phyloP scores from a whole-genome alignment of 202 grass and related monocot genomes.

The Setaria italica region DNA sequence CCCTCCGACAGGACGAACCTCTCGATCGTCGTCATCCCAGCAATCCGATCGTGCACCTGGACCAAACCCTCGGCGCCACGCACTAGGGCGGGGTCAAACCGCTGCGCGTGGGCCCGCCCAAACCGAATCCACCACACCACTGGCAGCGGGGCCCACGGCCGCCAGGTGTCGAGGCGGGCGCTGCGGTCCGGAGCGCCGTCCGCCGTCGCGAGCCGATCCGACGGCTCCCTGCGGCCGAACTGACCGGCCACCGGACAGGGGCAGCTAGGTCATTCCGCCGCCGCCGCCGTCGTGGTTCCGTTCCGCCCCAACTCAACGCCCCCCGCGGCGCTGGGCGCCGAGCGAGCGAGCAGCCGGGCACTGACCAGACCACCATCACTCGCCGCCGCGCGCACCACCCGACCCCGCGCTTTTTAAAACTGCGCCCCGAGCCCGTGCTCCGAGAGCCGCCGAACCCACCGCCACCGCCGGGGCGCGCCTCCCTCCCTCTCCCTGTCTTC shows the following conservation, averaged over 20 bases:
- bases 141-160: neutral
- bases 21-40: conserved; percentile 36
- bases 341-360: neutral
- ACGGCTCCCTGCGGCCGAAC: neutral
- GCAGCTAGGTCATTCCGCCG: conserved; percentile 45
- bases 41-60: neutral
- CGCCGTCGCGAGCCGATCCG: conserved; percentile 21
- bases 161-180: neutral
- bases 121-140: neutral
- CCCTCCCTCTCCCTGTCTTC: too few species aligned
- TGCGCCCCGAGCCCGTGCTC: conserved; percentile 8
- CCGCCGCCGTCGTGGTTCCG: conserved; percentile 43
- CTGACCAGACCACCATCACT: neutral
- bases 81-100: conserved; percentile 17
- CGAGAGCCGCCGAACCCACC: conserved; percentile 17
- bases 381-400: conserved; percentile 29
- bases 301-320: conserved; percentile 43
- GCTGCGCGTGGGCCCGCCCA: neutral
- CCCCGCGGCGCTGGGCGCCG: neutral
- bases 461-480: conserved; percentile 10
- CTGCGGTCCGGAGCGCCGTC: neutral
- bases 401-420: conserved; percentile 31
- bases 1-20: conserved; percentile 35
- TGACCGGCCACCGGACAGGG: neutral
- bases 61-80: neutral